Evolutionary conservation across 1,284 basidiomycete species (phyloP).

Genomic region (Sanghuangporus baumii): DNA sequence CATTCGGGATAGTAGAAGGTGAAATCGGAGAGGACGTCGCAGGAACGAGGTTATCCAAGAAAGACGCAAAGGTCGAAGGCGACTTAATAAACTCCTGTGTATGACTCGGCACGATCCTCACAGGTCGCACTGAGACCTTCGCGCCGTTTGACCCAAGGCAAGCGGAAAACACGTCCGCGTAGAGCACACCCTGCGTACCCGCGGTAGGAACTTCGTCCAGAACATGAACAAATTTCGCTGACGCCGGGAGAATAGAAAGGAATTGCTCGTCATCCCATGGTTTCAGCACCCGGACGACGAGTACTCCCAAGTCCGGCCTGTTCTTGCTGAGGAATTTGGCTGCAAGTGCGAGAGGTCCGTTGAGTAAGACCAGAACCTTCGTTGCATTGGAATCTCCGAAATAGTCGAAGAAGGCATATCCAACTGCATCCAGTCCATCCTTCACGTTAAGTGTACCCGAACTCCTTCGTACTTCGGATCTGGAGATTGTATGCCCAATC

Average conservation of each 20-base stretch:
- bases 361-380: slow-evolving; percentile 58
- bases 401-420: slow-evolving; percentile 67
- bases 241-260: slow-evolving; percentile 49
- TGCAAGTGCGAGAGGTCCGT: slow-evolving; percentile 61
- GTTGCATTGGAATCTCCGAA: slow-evolving; percentile 52
- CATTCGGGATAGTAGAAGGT: slow-evolving; percentile 23
- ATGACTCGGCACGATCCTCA: slow-evolving; percentile 52
- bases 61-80: slow-evolving; percentile 39
- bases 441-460: slow-evolving; percentile 31
- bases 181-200: slow-evolving; percentile 59
- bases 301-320: slow-evolving; percentile 48
- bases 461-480: slow-evolving; percentile 27
- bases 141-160: slow-evolving; percentile 39
- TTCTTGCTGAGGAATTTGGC: slow-evolving; percentile 45
- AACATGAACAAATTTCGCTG: slow-evolving; percentile 56
- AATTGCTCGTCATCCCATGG: slow-evolving; percentile 70
- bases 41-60: slow-evolving; percentile 34
- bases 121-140: slow-evolving; percentile 45
- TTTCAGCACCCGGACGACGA: slow-evolving; percentile 69
- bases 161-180: slow-evolving; percentile 64
- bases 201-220: slow-evolving; percentile 69
- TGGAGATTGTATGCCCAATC: slow-evolving; percentile 45
- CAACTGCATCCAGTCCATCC: slow-evolving; percentile 45
- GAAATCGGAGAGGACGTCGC: slow-evolving; percentile 21
- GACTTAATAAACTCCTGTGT: slow-evolving; percentile 47